Base-by-base conservation (phyloP, 2,329 filamentous ascomycete genomes). In the Claviceps cyperi region DNA sequence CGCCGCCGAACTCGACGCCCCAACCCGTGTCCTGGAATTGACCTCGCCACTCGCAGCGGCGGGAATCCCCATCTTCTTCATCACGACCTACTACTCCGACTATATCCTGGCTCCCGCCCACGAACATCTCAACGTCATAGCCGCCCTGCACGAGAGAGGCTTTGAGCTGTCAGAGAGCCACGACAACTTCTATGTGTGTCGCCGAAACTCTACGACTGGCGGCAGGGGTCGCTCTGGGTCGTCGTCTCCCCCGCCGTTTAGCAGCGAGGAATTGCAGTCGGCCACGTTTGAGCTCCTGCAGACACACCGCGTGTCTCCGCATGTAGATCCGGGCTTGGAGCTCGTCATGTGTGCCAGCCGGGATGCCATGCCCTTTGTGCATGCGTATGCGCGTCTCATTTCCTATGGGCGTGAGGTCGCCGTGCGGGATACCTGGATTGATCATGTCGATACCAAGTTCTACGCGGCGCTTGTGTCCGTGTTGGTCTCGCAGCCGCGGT, bases 1-100 rank as follows among this genome's bases (percentile, higher is more conserved):
- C 55, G 85, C 90, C 57, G 89, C 90, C 57, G 89, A 90, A 7
- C 81, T 95, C 58, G 90, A 96, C 62, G 90, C 91, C 9, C 90
- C 89, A 6, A 88, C 90, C 58, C 80, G 90, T 50, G 91, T 98
- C 6, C 78, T 96, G 58, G 91, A 97, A 62, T 68, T 98, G 54
- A 96, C 90, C 7, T 90, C 83, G 49, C 92, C 91, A 5, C 74
- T 97, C 35, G 91, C 92, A 28, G 76, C 96, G 63, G 91, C 91
- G 47, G 87, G 88, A 58, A 92, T 97, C 48, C 86, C 91, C 49
- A 94, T 98, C 62, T 96, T 97, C 73, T 97, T 97, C 75, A 94
- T 96, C 64, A 96, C 91, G 3, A 96, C 89, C 35, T 98, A 97
- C 68, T 97, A 94, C 68, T 92, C 86, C 36, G 91, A 98, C 69